Conservation (phyloP, 2,329 filamentous ascomycete genomes). For the Fusarium musae region DNA sequence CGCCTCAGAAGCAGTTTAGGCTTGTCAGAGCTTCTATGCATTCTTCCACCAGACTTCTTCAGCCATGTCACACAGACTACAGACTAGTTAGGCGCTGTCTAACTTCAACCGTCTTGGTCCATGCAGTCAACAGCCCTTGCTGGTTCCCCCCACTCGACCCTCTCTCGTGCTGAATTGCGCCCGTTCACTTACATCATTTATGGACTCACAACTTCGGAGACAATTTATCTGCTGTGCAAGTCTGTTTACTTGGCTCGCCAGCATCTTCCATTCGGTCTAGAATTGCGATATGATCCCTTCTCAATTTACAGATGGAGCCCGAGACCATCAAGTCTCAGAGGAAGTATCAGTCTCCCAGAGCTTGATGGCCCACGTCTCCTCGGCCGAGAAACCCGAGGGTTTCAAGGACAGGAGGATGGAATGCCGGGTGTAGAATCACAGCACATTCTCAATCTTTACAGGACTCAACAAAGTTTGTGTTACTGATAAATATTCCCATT, state of each 20-base stretch:
- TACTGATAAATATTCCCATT: not conserved
- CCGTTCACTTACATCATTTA: constrained; percentile 46
- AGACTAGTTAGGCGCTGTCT: constrained; percentile 32
- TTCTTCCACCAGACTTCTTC: constrained; percentile 44
- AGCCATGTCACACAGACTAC: constrained; percentile 1
- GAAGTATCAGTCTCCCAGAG: not conserved
- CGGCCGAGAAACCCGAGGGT: constrained; percentile 6
- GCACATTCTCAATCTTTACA: not conserved
- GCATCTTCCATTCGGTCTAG: constrained; percentile 18
- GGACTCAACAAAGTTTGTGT: not conserved
- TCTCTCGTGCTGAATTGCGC: constrained; percentile 30
- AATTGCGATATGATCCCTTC: constrained; percentile 22
- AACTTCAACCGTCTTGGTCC: constrained; percentile 7
- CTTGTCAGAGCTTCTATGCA: constrained; percentile 41
- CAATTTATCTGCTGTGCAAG: constrained; percentile 17
- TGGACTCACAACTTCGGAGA: constrained; percentile 35
- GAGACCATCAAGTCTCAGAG: constrained; percentile 11
- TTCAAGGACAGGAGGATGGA: not conserved
- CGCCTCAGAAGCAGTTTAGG: constrained; percentile 21
- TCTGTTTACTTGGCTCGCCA: constrained; percentile 17
- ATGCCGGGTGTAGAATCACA: not conserved
- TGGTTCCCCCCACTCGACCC: constrained; percentile 36
- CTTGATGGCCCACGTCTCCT: not conserved
- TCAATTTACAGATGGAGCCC: constrained; percentile 17
- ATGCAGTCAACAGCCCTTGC: constrained; percentile 25